These are phyloP conservation scores for Jaltomata sinuosa DNA, from an alignment of 257 asterid species.

Conservation along the genomic window DNA sequence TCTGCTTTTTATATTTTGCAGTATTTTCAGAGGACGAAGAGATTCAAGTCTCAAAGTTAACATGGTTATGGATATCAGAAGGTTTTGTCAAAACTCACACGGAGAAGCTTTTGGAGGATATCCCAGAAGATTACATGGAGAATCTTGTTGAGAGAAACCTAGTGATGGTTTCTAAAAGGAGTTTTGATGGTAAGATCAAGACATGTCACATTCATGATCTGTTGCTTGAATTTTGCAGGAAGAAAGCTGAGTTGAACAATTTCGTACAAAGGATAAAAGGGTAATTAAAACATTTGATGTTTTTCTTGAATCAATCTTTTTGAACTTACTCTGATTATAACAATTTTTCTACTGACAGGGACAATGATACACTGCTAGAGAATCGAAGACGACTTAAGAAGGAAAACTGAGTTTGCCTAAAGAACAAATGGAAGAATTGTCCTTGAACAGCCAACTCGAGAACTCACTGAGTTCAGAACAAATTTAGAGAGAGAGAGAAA, in stretches of 20 bases:
- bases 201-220: neutral
- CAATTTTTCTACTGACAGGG: neutral
- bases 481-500: too few relatives aligned
- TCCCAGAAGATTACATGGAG: neutral
- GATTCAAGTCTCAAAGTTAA: neutral
- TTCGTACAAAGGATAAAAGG: neutral
- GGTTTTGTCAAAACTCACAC: neutral
- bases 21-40: neutral
- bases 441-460: too few relatives aligned
- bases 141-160: neutral
- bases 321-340: neutral
- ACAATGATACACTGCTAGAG: too few relatives aligned
- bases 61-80: neutral
- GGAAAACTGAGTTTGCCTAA: too few relatives aligned
- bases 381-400: too few relatives aligned
- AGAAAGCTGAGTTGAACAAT: neutral
- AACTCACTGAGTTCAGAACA: too few relatives aligned
- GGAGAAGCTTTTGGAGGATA: neutral
- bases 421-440: too few relatives aligned
- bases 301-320: neutral
- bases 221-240: neutral
- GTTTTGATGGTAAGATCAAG: neutral
- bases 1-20: neutral
- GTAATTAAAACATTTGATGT: neutral
- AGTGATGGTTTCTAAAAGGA: neutral